Evolutionary conservation across 768 basidiomycete genomes (phyloP), one percentile per base, ranked within the genome.

Genomic region (Solioccasus polychromus): DNA sequence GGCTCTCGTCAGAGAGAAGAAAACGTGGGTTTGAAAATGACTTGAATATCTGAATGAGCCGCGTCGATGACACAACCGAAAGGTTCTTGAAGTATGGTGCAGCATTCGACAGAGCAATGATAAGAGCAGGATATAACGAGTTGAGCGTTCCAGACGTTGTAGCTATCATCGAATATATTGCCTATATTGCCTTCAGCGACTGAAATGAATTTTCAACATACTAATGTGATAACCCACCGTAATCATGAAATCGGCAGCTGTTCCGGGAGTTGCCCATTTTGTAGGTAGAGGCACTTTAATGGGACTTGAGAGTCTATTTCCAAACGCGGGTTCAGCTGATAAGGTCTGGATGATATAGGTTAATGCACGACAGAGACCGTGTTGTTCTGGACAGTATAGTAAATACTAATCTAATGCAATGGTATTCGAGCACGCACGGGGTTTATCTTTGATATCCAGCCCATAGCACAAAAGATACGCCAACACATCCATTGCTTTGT

Each of bases 311-410:
- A 96, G 69, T 43, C 80, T 79, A n/a, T 66, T 55, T 2, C 86
- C 89, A 57, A 97, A 95, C 0, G 77, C 71, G 24, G 78, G 74
- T 55, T 96, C 92, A 0, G 92, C 85, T 3, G 93, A 94, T 28
- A 99, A 67, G 3, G 88, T 85, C 60, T 98, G 96, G 5, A 98
- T 71, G 50, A 96, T 85, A 65, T 95, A 97, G 4, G 92, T 92
- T 25, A 94, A 70, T 5, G 89, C 83, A 46, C 95, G 80, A 58
- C 93, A 88, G 9, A 96, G 70, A 0, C 93, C 93, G 53, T 95
- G 89, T 69, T 94, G 88, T 54, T 93, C 93, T 92, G 56, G 30
- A 50, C 12, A 48, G 12, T 10, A 30, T 3, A 28, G 28, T 52
- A n/a, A 58, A 44, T 39, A 47, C 15, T 9, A 28, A 29, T 32